Evolutionary conservation across 1,139 yeast genomes (phyloP).

Genomic region (Taphrina wiesneri): DNA sequence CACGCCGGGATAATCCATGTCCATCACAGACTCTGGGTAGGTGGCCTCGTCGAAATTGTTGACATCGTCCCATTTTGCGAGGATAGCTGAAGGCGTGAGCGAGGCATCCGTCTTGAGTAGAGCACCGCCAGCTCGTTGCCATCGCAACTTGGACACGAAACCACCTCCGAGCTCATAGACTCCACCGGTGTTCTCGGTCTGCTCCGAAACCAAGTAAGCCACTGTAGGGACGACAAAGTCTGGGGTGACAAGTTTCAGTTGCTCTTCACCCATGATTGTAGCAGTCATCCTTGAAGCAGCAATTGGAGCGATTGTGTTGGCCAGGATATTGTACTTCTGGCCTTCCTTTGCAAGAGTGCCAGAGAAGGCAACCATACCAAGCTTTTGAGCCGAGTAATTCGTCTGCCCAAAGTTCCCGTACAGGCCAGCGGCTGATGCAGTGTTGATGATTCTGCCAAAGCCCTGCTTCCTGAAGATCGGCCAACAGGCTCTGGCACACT

Average conservation of each 20-base stretch:
- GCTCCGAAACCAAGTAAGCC: slow-evolving; percentile 71
- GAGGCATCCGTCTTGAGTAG: slow-evolving; percentile 74
- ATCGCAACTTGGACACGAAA: slow-evolving; percentile 83
- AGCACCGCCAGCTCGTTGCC: slow-evolving; percentile 92
- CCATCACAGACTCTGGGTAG: slow-evolving; percentile 57
- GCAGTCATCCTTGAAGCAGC: slow-evolving; percentile 98
- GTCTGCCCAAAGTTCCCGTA: slow-evolving; percentile 98
- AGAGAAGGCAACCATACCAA: slow-evolving; percentile 85
- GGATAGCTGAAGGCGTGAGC: slow-evolving; percentile 83
- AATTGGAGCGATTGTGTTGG: slow-evolving; percentile 87
- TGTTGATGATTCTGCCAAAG: slow-evolving; percentile 85
- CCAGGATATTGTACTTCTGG: slow-evolving; percentile 72
- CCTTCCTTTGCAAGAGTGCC: slow-evolving; percentile 97
- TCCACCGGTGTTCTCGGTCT: slow-evolving; percentile 62
- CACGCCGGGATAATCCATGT: slow-evolving; percentile 47
- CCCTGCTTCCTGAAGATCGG: slow-evolving; percentile 80
- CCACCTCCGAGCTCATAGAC: slow-evolving; percentile 95
- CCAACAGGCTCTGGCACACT: slow-evolving; percentile 90
- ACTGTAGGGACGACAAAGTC: slow-evolving; percentile 91
- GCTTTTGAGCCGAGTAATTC: slow-evolving; percentile 91
- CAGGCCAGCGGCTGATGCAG: slow-evolving; percentile 94
- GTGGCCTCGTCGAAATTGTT: slow-evolving; percentile 65
- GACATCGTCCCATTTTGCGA: slow-evolving; percentile 66
- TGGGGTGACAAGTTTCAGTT: slow-evolving; percentile 77
- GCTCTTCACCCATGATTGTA: slow-evolving; percentile 77